Evolutionary conservation across 2,329 filamentous ascomycete species (phyloP), one percentile per base, ranked within the genome.

Genomic region (Cladosporium austrohemisphaericum): DNA sequence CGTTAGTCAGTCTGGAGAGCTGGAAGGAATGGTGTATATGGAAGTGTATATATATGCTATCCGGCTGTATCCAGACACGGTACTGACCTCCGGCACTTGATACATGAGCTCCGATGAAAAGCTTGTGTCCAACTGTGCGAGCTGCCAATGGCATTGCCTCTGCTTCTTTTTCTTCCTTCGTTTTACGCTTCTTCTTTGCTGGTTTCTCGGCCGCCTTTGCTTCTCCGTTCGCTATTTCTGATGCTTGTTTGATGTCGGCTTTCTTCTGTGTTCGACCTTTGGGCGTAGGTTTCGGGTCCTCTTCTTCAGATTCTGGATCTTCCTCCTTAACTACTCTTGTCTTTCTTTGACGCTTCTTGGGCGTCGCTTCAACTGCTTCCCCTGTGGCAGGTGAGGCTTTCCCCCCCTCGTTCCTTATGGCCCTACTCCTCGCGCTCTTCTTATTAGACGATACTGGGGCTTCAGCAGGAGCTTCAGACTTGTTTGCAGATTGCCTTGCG

Each of bases 41-140:
- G 8, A 16, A 19, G 10, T 33, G 19, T 22, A 51, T 32, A 31
- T 44, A 44, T 23, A 32, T 14, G 45, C 35, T 49, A 49, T 41
- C n/a, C 29, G 18, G 9, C 20, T 45, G n/a, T 14, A 25, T 50
- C 41, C 44, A 41, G 41, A 20, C 19, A n/a, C 4, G 14, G 28
- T 10, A 66, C 75, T 49, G 66, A 86, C 88, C 92, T 73, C 91
- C 92, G 22, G 93, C 90, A 55, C 80, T 84, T 68, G 86, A 93
- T 53, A 97, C 89, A 67, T 98, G 93, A 1, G 93, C 93, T 13
- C 93, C 93, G 49, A 98, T 85, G 61, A 87, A 85, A 78, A 96
- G 86, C 65, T 84, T 84, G 54, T 92, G 74, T 1, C 82, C 80
- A 4, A 76, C 69, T 1, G 89, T 91, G 28, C 93, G 79, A 20